Evolutionary conservation across 1,139 yeast species (phyloP).

Genomic region (Debaryomyces udenii): DNA sequence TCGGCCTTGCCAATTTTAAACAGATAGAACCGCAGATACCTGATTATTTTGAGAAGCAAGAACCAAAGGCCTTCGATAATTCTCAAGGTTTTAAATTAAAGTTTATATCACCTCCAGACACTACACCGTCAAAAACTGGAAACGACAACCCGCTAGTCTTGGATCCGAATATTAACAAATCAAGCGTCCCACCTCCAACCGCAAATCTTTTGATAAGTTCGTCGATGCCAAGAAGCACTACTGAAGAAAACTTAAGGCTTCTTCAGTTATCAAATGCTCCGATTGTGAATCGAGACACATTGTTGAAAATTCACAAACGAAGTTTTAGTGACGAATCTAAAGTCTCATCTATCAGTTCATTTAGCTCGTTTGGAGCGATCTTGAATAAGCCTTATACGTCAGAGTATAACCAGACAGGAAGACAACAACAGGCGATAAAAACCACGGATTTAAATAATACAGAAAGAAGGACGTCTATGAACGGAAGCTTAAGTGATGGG

Average conservation of each 20-base stretch:
- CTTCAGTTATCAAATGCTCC: conserved; percentile 17
- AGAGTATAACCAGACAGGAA: background rate
- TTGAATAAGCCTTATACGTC: conserved; percentile 21
- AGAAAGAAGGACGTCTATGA: background rate
- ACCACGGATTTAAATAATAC: background rate
- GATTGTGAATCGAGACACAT: conserved; percentile 7
- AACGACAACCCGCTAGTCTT: background rate
- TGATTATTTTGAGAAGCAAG: background rate
- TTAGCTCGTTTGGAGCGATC: conserved; percentile 40
- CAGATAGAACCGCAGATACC: background rate
- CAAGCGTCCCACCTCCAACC: background rate
- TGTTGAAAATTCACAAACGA: conserved; percentile 29
- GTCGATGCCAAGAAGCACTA: background rate
- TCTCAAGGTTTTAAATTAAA: background rate
- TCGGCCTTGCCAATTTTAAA: background rate
- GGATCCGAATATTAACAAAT: background rate
- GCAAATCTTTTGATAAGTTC: background rate
- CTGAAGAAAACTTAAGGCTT: conserved; percentile 1
- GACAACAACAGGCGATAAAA: background rate
- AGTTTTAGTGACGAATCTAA: conserved; percentile 43
- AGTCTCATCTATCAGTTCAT: conserved; percentile 42
- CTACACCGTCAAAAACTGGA: background rate
- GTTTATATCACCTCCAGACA: background rate
- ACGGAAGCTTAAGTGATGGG: background rate
- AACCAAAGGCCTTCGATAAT: background rate